Percentiles rank a stretch among this genome's conserved stretches.
Evolutionary conservation across 768 basidiomycete genomes (phyloP).

Genomic region (Cubamyces sp.): DNA sequence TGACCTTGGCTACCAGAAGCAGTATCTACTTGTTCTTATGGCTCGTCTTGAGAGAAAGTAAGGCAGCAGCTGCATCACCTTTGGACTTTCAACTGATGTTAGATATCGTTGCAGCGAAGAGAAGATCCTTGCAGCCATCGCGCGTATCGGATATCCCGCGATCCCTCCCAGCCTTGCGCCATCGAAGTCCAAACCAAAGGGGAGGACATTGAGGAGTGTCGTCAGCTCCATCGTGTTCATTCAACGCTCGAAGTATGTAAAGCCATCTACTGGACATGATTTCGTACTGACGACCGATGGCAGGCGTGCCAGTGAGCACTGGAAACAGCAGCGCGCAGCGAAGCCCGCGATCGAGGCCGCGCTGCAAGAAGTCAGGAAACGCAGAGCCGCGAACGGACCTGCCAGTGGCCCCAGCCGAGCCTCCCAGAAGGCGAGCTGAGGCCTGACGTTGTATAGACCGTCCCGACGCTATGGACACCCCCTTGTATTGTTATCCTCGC

Average conservation of each 20-base stretch:
- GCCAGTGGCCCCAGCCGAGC: background rate
- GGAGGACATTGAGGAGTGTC: slow-evolving; percentile 57
- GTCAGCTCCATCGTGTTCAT: slow-evolving; percentile 67
- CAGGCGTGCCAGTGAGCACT: slow-evolving; percentile 63
- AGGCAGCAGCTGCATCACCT: slow-evolving; percentile 20
- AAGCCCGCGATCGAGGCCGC: slow-evolving; percentile 69
- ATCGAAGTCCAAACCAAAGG: slow-evolving; percentile 32
- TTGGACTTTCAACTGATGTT: background rate
- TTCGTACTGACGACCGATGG: slow-evolving; percentile 18
- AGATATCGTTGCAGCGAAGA: slow-evolving; percentile 54
- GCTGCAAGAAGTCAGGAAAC: slow-evolving; percentile 65
- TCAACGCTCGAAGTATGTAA: slow-evolving; percentile 61
- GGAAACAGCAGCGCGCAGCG: slow-evolving; percentile 64
- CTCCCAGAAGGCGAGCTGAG: background rate
- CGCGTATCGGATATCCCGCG: slow-evolving; percentile 71
- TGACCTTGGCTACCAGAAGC: slow-evolving; percentile 84
- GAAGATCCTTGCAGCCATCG: slow-evolving; percentile 75
- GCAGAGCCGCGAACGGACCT: slow-evolving; percentile 13
- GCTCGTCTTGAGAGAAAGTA: slow-evolving; percentile 73
- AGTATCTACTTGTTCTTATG: slow-evolving; percentile 80
- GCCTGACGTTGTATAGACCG: background rate
- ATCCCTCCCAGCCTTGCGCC: slow-evolving; percentile 38
- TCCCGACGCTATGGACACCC: background rate
- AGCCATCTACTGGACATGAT: no score
- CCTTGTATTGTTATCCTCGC: slow-evolving; percentile 13